These are phyloP conservation scores for Mangifera indica DNA, from an alignment of 345 rosid species.

Conservation along the genomic window DNA sequence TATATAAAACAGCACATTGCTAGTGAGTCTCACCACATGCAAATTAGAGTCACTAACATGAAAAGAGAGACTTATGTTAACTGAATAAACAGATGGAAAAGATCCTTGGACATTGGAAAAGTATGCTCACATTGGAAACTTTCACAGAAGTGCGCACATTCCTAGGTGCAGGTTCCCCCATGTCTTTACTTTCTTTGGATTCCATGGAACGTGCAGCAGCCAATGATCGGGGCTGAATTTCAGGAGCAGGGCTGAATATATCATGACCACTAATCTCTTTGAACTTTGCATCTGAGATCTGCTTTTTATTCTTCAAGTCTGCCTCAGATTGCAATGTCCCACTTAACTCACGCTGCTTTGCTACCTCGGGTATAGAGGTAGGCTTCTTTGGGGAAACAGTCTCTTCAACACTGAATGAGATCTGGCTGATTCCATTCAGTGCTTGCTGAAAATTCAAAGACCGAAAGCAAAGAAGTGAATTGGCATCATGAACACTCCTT, in stretches of 20 bases:
- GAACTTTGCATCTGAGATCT: constrained; percentile 70
- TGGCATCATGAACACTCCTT: neutral
- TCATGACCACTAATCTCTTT: constrained; percentile 89
- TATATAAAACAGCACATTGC: neutral
- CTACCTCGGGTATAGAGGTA: constrained; percentile 65
- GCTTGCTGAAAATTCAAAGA: constrained; percentile 55
- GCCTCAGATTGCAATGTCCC: constrained; percentile 63
- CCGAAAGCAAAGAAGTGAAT: constrained; percentile 12
- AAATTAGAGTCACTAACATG: neutral
- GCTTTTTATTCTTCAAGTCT: constrained; percentile 60
- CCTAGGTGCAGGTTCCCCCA: constrained; percentile 67
- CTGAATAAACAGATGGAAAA: constrained; percentile 10
- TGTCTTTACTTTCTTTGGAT: constrained; percentile 57
- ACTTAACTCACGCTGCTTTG: constrained; percentile 81
- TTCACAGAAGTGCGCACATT: constrained; percentile 68
- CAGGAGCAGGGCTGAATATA: constrained; percentile 73
- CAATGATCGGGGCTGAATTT: constrained; percentile 65
- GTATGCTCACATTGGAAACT: constrained; percentile 64
- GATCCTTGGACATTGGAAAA: neutral
- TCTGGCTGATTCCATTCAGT: constrained; percentile 72
- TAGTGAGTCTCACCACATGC: neutral
- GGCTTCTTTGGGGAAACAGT: constrained; percentile 76
- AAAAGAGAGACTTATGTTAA: neutral
- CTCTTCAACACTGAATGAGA: constrained; percentile 72
- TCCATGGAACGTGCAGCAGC: constrained; percentile 50